Evolutionary conservation across 495 filamentous ascomycete species (phyloP).

Genomic region (Bacidia gigantensis): DNA sequence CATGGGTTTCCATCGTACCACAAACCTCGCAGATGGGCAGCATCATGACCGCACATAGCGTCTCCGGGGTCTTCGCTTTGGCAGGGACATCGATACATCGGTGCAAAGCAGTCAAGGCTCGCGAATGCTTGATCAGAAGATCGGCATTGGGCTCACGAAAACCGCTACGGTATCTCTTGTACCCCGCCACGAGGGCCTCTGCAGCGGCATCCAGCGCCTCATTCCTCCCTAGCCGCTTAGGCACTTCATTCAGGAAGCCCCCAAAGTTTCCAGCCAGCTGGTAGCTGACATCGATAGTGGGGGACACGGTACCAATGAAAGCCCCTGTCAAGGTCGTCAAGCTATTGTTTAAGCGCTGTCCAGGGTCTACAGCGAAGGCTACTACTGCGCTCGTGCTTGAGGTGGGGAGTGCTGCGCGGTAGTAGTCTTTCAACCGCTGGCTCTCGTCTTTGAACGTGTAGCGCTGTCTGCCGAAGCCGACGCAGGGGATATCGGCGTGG

Average conservation of each 20-base stretch:
- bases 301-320: slow-evolving; percentile 21
- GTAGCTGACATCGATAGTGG: slow-evolving; percentile 25
- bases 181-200: slow-evolving; percentile 24
- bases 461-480: slow-evolving; percentile 32
- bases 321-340: slow-evolving; percentile 13
- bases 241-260: slow-evolving; percentile 25
- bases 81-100: slow-evolving; percentile 25
- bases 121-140: slow-evolving; percentile 27
- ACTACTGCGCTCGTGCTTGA: background rate
- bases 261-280: slow-evolving; percentile 31
- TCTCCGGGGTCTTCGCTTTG: slow-evolving; percentile 26
- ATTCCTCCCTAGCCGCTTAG: slow-evolving; percentile 28
- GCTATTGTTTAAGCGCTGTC: background rate
- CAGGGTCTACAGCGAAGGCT: background rate
- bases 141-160: slow-evolving; percentile 4
- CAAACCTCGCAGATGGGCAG: slow-evolving; percentile 29
- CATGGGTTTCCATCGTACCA: background rate
- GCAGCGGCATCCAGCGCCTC: slow-evolving; percentile 29
- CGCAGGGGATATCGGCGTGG: slow-evolving; percentile 30
- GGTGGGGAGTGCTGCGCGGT: background rate
- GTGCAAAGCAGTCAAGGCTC: slow-evolving; percentile 24
- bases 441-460: slow-evolving; percentile 34
- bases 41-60: slow-evolving; percentile 33
- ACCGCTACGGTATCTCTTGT: slow-evolving; percentile 18
- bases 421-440: background rate